Conservation (phyloP, 345 rosid species). For the Balakata baccata region DNA sequence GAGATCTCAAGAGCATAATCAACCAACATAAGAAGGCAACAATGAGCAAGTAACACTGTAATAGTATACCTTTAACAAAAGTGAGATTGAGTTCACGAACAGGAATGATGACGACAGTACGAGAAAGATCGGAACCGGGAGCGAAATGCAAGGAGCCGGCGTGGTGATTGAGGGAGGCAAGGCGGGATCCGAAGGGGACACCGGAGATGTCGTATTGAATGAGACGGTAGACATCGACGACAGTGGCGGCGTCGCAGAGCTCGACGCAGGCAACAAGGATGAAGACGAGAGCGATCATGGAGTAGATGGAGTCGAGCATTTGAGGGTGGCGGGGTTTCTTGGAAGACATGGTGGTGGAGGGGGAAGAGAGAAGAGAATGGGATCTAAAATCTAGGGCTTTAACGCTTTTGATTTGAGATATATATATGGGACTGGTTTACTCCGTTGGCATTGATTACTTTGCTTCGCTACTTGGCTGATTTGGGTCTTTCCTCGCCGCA, state of each 20-base stretch:
- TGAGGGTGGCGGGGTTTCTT: conserved; percentile 36
- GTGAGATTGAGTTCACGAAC: conserved; percentile 63
- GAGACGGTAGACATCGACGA: conserved; percentile 92
- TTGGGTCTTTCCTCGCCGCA: neutral
- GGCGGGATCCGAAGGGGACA: conserved; percentile 84
- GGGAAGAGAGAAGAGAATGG: neutral
- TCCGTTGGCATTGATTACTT: neutral
- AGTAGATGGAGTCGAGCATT: conserved; percentile 64
- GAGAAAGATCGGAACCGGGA: conserved; percentile 80
- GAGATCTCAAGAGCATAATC: neutral
- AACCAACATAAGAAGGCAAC: neutral
- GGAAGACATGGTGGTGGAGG: conserved; percentile 34
- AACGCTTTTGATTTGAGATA: neutral
- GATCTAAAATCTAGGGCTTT: conserved; percentile 50
- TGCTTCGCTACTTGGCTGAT: too few species aligned
- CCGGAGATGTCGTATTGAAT: conserved; percentile 95
- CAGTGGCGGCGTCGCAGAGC: conserved; percentile 94
- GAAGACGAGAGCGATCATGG: conserved; percentile 60
- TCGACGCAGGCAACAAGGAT: conserved; percentile 81
- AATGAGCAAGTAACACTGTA: neutral
- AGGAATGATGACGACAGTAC: conserved; percentile 82
- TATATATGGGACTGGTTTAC: neutral
- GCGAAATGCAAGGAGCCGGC: conserved; percentile 76
- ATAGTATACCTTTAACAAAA: conserved; percentile 54
- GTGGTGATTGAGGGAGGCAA: conserved; percentile 84